phyloP scores from a whole-genome alignment of 2,329 filamentous ascomycete genomes.

The Aspergillus transmontanensis region DNA sequence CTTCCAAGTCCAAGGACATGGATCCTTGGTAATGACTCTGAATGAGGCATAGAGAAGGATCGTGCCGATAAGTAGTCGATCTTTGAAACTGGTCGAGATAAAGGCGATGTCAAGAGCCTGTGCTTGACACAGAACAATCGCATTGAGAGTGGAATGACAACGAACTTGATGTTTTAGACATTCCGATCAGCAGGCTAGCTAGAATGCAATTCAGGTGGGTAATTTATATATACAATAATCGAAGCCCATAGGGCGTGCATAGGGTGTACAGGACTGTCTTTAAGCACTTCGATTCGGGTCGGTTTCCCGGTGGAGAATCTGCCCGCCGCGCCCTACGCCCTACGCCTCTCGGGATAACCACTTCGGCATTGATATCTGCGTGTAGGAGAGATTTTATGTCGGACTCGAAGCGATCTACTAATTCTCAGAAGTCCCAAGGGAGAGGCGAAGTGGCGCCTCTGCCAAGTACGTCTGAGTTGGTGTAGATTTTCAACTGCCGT shows the following conservation, averaged over 20 bases:
- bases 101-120: neutral
- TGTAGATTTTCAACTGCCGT: neutral
- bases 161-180: neutral
- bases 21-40: neutral
- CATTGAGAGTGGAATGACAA: neutral
- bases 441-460: neutral
- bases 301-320: neutral
- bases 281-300: neutral
- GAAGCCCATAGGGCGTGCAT: neutral
- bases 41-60: neutral
- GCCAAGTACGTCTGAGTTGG: neutral
- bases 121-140: neutral
- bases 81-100: neutral
- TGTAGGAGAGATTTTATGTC: neutral
- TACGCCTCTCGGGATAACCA: neutral
- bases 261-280: neutral
- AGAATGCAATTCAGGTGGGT: neutral
- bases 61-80: neutral
- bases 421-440: neutral
- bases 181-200: neutral
- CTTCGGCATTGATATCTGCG: neutral
- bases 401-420: neutral
- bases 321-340: neutral
- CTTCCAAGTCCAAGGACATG: constrained; percentile 77
- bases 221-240: neutral